Conservation (phyloP, 140 eudicot genomes). For the Senecio squalidus region DNA sequence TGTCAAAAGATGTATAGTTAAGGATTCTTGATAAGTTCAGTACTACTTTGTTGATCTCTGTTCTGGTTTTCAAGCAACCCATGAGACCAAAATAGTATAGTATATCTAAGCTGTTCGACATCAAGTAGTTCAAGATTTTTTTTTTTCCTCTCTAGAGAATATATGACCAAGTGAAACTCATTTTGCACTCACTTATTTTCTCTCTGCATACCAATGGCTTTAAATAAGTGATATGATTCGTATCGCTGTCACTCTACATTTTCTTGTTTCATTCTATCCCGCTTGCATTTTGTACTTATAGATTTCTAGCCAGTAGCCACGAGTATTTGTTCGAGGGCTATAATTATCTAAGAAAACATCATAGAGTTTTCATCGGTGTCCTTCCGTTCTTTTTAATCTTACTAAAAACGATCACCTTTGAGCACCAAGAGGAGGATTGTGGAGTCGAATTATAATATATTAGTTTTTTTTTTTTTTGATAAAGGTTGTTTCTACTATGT, state of each 20-base stretch:
- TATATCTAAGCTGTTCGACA: too few species aligned
- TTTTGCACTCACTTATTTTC: neutral
- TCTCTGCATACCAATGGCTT: neutral
- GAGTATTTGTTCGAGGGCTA: conserved; percentile 1
- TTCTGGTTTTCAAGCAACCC: too few species aligned
- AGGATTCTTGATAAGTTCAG: too few species aligned
- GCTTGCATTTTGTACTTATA: neutral
- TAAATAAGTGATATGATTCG: neutral
- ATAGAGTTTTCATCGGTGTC: conserved; percentile 39
- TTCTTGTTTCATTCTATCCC: neutral
- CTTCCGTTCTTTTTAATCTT: conserved; percentile 16
- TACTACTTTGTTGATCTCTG: too few species aligned
- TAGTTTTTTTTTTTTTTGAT: neutral
- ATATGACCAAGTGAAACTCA: neutral
- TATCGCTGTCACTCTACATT: neutral
- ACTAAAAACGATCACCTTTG: neutral
- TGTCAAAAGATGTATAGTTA: too few species aligned
- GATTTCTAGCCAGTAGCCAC: conserved; percentile 34
- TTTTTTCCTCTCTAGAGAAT: too few species aligned
- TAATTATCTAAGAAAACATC: conserved; percentile 46
- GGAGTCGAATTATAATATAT: neutral
- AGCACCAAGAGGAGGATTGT: neutral
- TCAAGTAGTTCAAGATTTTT: too few species aligned
- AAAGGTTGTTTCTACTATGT: neutral
- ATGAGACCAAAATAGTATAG: too few species aligned